Evolutionary conservation across 148 eudicot genomes (phyloP), one percentile per base, ranked within the genome.

Genomic region (Arbutus unedo): DNA sequence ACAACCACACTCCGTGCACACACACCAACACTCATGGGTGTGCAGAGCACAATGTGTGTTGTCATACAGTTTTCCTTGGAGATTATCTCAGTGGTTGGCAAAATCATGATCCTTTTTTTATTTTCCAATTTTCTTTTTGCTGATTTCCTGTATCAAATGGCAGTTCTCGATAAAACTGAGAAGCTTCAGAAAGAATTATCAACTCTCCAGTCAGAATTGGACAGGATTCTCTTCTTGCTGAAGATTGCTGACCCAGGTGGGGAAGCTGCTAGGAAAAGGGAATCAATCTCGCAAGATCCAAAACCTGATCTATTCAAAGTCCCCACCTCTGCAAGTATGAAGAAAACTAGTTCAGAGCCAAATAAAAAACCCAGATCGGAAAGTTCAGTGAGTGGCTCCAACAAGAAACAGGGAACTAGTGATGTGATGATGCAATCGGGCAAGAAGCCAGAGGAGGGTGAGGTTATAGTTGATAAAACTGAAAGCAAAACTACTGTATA

Each of bases 181-280:
- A 85, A 90, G 85, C 88, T 92, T 83, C 88, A 87, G 82, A 92
- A 91, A 85, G 97, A 97, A 83, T 45, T 97, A 81, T 85, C 92
- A 41, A 47, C 85, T 44, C 95, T 97, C 62, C 96, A 94, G 85
- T 88, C 92, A 44, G 93, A 97, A 87, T 81, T 97, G 87, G 96
- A 94, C 82, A 87, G 96, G 90, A 80, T 97, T 62, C 87, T 90
- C 11, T 97, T 93, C 91, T 88, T 97, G 94, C 89, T 97, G 84
- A 94, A 87, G 87, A 88, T 94, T 81, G 99, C 98, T 9, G 99
- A 97, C 73, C 99, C 99, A 57, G 84, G 89, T 0, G 99, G 98
- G 85, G 99, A 93, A 88, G 91, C 94, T 83, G 88, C 93, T 53
- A 93, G 83, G 84, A 93, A 93, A 82, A 89, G 99, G 83, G 92